A percentile compares a stretch with the other conserved stretches of the same genome.
Conservation (phyloP, 441 rosid species). For the Erodium texanum region DNA sequence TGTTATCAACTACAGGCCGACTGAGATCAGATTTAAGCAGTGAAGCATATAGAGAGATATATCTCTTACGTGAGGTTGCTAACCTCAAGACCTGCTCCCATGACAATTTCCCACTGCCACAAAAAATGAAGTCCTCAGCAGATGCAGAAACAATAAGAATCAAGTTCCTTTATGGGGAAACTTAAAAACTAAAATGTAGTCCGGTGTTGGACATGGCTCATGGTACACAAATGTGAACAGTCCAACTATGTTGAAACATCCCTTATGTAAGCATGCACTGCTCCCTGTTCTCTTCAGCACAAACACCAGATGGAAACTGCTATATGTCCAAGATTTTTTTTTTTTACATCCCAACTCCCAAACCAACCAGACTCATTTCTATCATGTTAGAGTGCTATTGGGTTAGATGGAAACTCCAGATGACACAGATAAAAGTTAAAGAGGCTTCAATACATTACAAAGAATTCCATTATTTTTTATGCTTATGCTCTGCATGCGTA, state of each 20-base stretch:
- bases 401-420: background rate
- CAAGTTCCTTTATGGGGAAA: background rate
- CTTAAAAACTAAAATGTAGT: background rate
- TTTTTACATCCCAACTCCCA: conserved; percentile 2
- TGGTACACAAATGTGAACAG: background rate
- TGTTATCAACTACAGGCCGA: conserved; percentile 58
- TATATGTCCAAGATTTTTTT: background rate
- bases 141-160: conserved; percentile 18
- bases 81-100: conserved; percentile 87
- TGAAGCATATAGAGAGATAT: conserved; percentile 78
- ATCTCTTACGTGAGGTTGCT: conserved; percentile 78
- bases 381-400: background rate
- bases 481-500: background rate
- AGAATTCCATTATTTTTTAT: background rate
- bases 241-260: background rate
- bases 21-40: conserved; percentile 73
- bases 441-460: background rate
- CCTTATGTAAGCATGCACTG: background rate
- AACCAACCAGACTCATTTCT: background rate
- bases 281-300: background rate
- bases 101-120: conserved; percentile 86
- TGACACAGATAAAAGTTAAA: background rate
- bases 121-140: conserved; percentile 29
- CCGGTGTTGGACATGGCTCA: background rate
- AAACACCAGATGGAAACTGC: background rate